phyloP scores from a whole-genome alignment of 2,329 filamentous ascomycete genomes.

The Ilyonectria destructans region DNA sequence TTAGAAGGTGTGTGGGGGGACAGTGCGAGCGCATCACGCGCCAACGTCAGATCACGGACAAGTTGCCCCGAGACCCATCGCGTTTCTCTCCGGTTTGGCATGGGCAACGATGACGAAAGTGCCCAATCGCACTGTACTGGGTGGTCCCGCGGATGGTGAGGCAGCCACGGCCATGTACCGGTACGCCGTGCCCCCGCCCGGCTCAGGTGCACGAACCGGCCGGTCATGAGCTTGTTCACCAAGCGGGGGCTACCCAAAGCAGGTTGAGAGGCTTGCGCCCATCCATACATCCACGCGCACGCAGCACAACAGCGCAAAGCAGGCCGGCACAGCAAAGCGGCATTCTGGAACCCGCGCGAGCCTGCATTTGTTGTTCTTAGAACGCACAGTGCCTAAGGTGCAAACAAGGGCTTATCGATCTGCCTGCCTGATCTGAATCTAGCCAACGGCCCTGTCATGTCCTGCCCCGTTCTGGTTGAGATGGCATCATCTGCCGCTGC shows the following conservation, averaged over 20 bases:
- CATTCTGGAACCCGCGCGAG: background rate
- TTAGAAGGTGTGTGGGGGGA: slow-evolving; percentile 22
- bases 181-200: slow-evolving; percentile 39
- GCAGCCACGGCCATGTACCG: slow-evolving; percentile 30
- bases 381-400: slow-evolving; percentile 2
- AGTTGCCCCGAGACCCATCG: background rate
- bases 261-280: slow-evolving; percentile 27
- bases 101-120: slow-evolving; percentile 43
- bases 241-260: slow-evolving; percentile 46
- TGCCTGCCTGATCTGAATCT: slow-evolving; percentile 31
- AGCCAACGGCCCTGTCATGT: slow-evolving; percentile 20
- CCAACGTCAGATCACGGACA: slow-evolving; percentile 5
- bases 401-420: slow-evolving; percentile 25
- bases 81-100: slow-evolving; percentile 13
- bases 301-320: background rate
- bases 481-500: slow-evolving; percentile 28
- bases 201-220: slow-evolving; percentile 28
- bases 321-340: background rate
- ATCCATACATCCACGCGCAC: slow-evolving; percentile 9
- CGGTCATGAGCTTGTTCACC: slow-evolving; percentile 44
- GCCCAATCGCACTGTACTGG: slow-evolving; percentile 42
- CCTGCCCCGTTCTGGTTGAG: slow-evolving; percentile 5
- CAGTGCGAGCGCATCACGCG: slow-evolving; percentile 43
- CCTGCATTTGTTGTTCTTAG: slow-evolving; percentile 1
- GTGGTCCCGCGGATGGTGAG: slow-evolving; percentile 34